Conservation (phyloP, 2,329 filamentous ascomycete species). For the Graphilbum ipis-grandicollis region DNA sequence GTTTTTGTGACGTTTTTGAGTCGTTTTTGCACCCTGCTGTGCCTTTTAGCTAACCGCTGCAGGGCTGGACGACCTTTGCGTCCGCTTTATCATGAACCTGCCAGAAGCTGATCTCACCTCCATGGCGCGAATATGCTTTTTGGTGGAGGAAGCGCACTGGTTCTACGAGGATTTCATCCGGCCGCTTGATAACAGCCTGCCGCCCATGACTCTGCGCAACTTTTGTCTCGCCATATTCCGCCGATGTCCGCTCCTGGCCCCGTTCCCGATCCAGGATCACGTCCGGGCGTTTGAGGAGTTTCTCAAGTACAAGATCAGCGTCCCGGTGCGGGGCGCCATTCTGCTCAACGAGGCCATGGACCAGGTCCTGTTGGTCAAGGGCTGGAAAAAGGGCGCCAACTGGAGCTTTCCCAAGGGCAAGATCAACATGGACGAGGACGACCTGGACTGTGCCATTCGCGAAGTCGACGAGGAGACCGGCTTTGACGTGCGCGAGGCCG, state of each 20-base stretch:
- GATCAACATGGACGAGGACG: slow-evolving; percentile 93
- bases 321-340: slow-evolving; percentile 88
- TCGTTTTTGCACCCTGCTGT: too few relatives aligned
- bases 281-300: slow-evolving; percentile 81
- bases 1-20: background rate
- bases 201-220: slow-evolving; percentile 65
- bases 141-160: slow-evolving; percentile 99
- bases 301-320: slow-evolving; percentile 80
- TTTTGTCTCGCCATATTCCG: slow-evolving; percentile 88
- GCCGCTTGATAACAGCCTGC: slow-evolving; percentile 67
- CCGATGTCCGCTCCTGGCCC: slow-evolving; percentile 76
- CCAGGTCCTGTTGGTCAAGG: slow-evolving; percentile 80
- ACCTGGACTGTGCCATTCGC: slow-evolving; percentile 81
- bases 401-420: slow-evolving; percentile 97
- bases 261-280: slow-evolving; percentile 62
- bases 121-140: slow-evolving; percentile 90
- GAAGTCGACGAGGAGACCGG: slow-evolving; percentile 97
- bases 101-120: slow-evolving; percentile 79
- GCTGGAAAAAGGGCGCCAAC: slow-evolving; percentile 90
- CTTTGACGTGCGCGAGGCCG: slow-evolving; percentile 60
- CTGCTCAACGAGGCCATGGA: slow-evolving; percentile 92
- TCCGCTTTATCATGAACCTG: slow-evolving; percentile 95
- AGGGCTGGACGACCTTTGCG: slow-evolving; percentile 96
- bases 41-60: background rate
- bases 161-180: slow-evolving; percentile 99